Evolutionary conservation across 352 stramenopile species (phyloP).

Genomic region (Blastocystis sp.): DNA sequence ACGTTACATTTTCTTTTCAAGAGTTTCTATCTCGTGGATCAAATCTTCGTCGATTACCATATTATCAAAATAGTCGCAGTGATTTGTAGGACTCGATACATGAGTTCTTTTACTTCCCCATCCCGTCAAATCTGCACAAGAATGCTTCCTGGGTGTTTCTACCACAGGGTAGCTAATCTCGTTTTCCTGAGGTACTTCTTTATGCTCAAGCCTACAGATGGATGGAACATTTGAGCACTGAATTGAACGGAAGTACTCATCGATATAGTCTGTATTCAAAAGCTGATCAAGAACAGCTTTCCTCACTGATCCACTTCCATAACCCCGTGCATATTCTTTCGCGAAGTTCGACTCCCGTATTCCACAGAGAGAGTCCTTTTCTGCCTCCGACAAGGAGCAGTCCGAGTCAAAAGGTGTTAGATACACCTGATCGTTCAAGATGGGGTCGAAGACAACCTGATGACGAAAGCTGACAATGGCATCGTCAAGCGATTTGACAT

Average conservation of each 20-base stretch:
- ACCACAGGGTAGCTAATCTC: too few relatives aligned
- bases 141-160: too few relatives aligned
- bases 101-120: too few relatives aligned
- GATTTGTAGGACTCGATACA: too few relatives aligned
- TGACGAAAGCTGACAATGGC: not conserved
- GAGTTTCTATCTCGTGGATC: too few relatives aligned
- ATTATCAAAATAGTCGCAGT: too few relatives aligned
- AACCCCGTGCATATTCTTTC: not conserved
- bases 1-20: too few relatives aligned
- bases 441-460: slow-evolving; percentile 32
- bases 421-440: not conserved
- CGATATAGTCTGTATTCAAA: not conserved
- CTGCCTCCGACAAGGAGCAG: not conserved
- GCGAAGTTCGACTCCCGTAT: not conserved
- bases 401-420: not conserved
- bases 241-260: not conserved
- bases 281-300: not conserved
- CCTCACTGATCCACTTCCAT: not conserved
- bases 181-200: too few relatives aligned
- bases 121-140: too few relatives aligned
- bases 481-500: not conserved
- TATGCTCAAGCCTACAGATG: too few relatives aligned
- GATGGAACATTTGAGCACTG: too few relatives aligned
- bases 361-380: not conserved
- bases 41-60: too few relatives aligned